A percentile compares a stretch with the other conserved stretches of the same genome.
Evolutionary conservation across 1,284 basidiomycete species (phyloP).

Genomic region (Ceratorhiza oryzae-sativae): DNA sequence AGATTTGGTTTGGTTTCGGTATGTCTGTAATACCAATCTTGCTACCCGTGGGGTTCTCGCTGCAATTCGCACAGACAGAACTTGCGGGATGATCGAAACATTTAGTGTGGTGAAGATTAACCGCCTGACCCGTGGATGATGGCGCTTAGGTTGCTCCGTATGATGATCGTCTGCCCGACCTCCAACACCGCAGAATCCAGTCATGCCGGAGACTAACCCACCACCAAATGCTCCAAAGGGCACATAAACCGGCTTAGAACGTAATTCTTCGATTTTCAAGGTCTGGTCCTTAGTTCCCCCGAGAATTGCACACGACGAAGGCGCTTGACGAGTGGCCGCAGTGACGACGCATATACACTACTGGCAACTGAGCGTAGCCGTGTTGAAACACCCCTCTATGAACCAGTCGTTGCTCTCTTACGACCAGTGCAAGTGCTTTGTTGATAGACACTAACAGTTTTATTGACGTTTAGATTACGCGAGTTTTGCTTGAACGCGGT

Average conservation of each 20-base stretch:
- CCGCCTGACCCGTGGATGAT: slow-evolving; percentile 12
- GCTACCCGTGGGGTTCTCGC: not conserved
- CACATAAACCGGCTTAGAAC: too few species aligned
- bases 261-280: too few species aligned
- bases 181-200: not conserved
- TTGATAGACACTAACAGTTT: slow-evolving; percentile 50
- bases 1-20: not conserved
- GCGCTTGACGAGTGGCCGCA: too few species aligned
- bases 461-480: slow-evolving; percentile 48
- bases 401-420: not conserved
- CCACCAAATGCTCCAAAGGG: too few species aligned
- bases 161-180: slow-evolving; percentile 2
- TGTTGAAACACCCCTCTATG: not conserved
- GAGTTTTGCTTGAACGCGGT: slow-evolving; percentile 49
- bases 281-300: too few species aligned
- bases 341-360: too few species aligned
- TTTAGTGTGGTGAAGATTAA: not conserved
- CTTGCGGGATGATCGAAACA: slow-evolving; percentile 26
- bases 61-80: slow-evolving; percentile 1
- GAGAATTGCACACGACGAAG: too few species aligned
- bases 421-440: slow-evolving; percentile 43
- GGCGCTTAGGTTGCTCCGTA: slow-evolving; percentile 7
- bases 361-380: too few species aligned
- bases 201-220: not conserved
- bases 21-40: not conserved